These are phyloP conservation scores for Endocalyx cinctus DNA, from an alignment of 2,329 filamentous ascomycete genomes.

Conservation along the genomic window DNA sequence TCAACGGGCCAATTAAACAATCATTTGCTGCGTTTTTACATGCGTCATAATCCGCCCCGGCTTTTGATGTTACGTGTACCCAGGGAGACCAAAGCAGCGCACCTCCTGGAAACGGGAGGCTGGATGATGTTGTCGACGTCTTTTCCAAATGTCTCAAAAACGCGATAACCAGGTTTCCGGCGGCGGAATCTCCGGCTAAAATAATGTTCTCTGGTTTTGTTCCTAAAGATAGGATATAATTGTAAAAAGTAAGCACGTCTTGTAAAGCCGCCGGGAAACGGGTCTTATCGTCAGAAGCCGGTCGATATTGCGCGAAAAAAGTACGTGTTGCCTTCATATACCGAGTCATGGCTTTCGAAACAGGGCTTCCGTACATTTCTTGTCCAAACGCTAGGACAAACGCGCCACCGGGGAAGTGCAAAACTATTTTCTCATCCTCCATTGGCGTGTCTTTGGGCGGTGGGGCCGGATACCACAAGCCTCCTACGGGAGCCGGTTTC, in stretches of 20 bases:
- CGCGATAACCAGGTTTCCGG: conserved; percentile 13
- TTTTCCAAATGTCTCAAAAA: conserved; percentile 14
- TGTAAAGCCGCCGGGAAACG: conserved; percentile 16
- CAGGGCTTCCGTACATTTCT: neutral
- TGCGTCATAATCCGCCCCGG: conserved; percentile 4
- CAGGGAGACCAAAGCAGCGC: conserved; percentile 15
- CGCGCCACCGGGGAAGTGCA: conserved; percentile 10
- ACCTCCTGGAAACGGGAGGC: conserved; percentile 9
- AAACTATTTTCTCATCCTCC: conserved; percentile 5
- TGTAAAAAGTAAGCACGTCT: conserved; percentile 11
- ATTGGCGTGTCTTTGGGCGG: neutral
- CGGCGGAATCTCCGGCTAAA: conserved; percentile 16
- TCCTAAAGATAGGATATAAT: conserved; percentile 12
- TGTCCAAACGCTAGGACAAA: conserved; percentile 14
- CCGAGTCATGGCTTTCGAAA: conserved; percentile 3
- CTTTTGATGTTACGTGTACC: conserved; percentile 14
- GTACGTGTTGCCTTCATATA: conserved; percentile 7
- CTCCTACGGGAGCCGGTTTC: conserved; percentile 11
- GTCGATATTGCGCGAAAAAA: conserved; percentile 13
- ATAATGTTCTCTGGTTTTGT: conserved; percentile 11
- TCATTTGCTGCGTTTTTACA: conserved; percentile 8
- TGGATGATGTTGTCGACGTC: conserved; percentile 9
- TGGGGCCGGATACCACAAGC: conserved; percentile 10
- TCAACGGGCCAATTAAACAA: conserved; percentile 10
- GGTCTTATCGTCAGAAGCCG: conserved; percentile 4